Conservation (phyloP, 495 filamentous ascomycete species). For the Paragyromitra xinjiangensis region DNA sequence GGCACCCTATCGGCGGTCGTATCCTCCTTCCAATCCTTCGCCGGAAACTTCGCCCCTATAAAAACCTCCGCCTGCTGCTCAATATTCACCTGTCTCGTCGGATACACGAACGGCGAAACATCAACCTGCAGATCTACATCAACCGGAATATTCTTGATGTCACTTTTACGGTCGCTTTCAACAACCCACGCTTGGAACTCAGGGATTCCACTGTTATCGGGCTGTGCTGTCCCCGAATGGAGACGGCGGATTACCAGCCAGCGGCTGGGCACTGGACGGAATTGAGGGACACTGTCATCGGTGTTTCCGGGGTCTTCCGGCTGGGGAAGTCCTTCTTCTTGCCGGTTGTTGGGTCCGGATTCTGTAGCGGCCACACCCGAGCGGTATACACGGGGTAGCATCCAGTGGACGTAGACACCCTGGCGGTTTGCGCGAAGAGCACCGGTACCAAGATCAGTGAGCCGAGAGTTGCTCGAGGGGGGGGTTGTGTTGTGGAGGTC, state of each 20-base stretch:
- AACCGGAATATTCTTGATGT: conserved; percentile 57
- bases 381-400: conserved; percentile 62
- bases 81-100: conserved; percentile 36
- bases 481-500: conserved; percentile 61
- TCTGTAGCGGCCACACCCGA: conserved; percentile 52
- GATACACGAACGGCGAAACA: conserved; percentile 61
- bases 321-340: conserved; percentile 52
- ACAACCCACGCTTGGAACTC: conserved; percentile 62
- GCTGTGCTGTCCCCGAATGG: conserved; percentile 16
- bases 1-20: conserved; percentile 18
- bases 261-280: conserved; percentile 55
- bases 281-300: neutral
- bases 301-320: neutral
- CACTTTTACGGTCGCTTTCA: conserved; percentile 61
- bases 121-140: conserved; percentile 62
- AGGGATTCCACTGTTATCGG: conserved; percentile 18
- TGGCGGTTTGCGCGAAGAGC: conserved; percentile 3
- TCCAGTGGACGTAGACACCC: conserved; percentile 67
- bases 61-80: conserved; percentile 64
- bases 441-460: conserved; percentile 59
- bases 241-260: conserved; percentile 61
- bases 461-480: conserved; percentile 59
- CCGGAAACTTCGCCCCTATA: conserved; percentile 59
- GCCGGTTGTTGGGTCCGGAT: conserved; percentile 5
- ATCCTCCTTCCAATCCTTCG: conserved; percentile 46